Percentiles rank a stretch among this genome's conserved stretches.
phyloP scores from a whole-genome alignment of 805 yeast genomes.

The Metschnikowia amazonensis region DNA sequence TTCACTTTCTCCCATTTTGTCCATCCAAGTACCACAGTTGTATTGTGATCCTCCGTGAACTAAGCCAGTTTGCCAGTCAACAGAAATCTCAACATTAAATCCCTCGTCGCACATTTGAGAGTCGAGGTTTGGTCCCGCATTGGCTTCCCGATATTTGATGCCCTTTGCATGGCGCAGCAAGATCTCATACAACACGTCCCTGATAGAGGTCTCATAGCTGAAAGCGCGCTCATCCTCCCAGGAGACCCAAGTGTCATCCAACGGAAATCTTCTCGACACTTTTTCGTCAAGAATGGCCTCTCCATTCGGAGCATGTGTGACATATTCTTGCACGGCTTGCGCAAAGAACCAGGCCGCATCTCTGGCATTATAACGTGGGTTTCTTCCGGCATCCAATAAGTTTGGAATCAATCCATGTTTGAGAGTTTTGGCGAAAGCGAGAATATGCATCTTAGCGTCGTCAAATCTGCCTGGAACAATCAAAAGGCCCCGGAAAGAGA shows the following conservation, averaged over 20 bases:
- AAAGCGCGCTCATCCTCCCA: slow-evolving; percentile 73
- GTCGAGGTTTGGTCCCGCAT: slow-evolving; percentile 86
- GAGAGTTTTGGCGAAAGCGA: slow-evolving; percentile 83
- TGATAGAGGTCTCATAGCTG: slow-evolving; percentile 61
- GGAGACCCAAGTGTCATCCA: slow-evolving; percentile 75
- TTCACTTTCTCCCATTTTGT: slow-evolving; percentile 95
- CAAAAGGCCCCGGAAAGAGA: slow-evolving; percentile 77
- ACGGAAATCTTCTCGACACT: slow-evolving; percentile 81
- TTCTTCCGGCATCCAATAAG: slow-evolving; percentile 84
- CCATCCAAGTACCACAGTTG: slow-evolving; percentile 99
- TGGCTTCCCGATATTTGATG: slow-evolving; percentile 85
- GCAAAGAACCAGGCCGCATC: slow-evolving; percentile 96
- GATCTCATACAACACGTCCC: slow-evolving; percentile 79
- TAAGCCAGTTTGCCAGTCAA: slow-evolving; percentile 88
- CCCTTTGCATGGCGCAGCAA: slow-evolving; percentile 87
- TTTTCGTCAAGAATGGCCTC: slow-evolving; percentile 59
- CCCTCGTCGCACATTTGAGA: slow-evolving; percentile 92
- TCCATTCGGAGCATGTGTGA: slow-evolving; percentile 66
- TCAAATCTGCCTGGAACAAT: slow-evolving; percentile 73
- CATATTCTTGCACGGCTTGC: slow-evolving; percentile 85
- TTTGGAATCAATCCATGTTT: slow-evolving; percentile 96
- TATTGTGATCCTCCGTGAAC: slow-evolving; percentile 86
- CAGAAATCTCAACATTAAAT: slow-evolving; percentile 72
- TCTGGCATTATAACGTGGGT: slow-evolving; percentile 92
- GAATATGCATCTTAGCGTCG: slow-evolving; percentile 75